Conservation (phyloP, 2,329 filamentous ascomycete species). For the Trichoderma sp. region DNA sequence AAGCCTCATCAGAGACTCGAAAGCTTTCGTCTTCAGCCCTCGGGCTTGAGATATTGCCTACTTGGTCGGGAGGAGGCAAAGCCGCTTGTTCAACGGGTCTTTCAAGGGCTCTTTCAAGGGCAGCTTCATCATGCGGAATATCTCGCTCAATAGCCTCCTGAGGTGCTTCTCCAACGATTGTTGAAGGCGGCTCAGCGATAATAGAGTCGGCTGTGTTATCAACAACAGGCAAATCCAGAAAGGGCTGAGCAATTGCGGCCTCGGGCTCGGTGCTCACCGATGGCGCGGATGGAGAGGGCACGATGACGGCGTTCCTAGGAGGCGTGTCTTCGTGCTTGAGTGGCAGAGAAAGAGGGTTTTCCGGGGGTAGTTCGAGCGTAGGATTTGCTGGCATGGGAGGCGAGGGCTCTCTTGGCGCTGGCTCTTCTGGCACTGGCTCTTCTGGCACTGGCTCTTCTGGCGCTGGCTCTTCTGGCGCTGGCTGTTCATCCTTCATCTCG, state of each 20-base stretch:
- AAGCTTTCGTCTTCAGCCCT: conserved; percentile 34
- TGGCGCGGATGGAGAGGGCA: conserved; percentile 14
- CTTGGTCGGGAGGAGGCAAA: conserved; percentile 43
- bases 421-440: conserved; percentile 26
- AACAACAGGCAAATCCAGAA: neutral
- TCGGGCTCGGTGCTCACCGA: neutral
- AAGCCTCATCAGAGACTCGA: conserved; percentile 32
- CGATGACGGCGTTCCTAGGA: conserved; percentile 32
- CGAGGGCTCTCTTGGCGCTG: conserved; percentile 27
- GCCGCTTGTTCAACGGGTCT: conserved; percentile 30
- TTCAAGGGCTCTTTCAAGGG: neutral
- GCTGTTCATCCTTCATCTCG: conserved; percentile 34
- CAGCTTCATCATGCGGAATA: conserved; percentile 27
- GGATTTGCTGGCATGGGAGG: conserved; percentile 30
- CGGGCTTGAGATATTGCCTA: conserved; percentile 44
- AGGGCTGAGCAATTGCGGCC: neutral
- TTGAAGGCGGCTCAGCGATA: conserved; percentile 38
- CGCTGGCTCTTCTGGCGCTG: conserved; percentile 25
- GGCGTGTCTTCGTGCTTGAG: conserved; percentile 53
- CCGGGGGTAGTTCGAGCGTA: conserved; percentile 37
- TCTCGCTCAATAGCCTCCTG: conserved; percentile 34
- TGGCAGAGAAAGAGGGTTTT: conserved; percentile 33
- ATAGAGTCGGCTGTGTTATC: conserved; percentile 31
- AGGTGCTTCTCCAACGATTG: conserved; percentile 36
- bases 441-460: conserved; percentile 31